Evolutionary conservation across 768 basidiomycete genomes (phyloP), one percentile per base, ranked within the genome.

Genomic region (Phylloporus arenicola): DNA sequence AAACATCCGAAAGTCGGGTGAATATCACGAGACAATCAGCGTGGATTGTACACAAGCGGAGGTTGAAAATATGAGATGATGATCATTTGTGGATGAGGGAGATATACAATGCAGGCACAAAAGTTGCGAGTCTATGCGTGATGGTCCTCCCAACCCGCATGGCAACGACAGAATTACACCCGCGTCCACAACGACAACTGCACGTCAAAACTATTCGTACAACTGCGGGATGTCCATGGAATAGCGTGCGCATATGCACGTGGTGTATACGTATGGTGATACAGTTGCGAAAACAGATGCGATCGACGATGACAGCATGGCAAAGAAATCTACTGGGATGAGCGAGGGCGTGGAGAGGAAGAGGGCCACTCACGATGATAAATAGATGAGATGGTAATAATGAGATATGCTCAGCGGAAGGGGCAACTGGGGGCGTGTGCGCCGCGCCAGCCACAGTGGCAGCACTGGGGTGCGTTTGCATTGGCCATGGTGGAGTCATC

Each of bases 381-480:
- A 71, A 69, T 61, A 68, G 25, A 42, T 47, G 57, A 56, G 22
- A 52, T 47, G 52, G 35, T 39, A 45, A 45, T 39, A 20, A 50
- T 35, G 41, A 42, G 5, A 49, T 31, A 31, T 63, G 62, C 54
- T 73, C 66, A 80, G 63, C 73, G 78, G 81, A 84, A 84, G 38
- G 83, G 83, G 73, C 84, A 86, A 61, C 71, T 74, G 31, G 81
- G 77, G 24, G 79, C 64, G 55, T 78, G 76, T 14, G 71, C 62
- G 34, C 83, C 84, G 58, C 85, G 81, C 74, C 75, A 83, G 57
- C 84, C 84, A 55, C 86, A 88, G 64, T 86, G 83, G 74, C 83
- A 86, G 71, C 86, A 88, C 65, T 86, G 84, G 52, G 86, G 83
- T n/a, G 79, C 73, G 71, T 76, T 80, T 59, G 75, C 71, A 71